Evolutionary conservation across 257 asterid genomes (phyloP).

Genomic region (Solanum rostratum): DNA sequence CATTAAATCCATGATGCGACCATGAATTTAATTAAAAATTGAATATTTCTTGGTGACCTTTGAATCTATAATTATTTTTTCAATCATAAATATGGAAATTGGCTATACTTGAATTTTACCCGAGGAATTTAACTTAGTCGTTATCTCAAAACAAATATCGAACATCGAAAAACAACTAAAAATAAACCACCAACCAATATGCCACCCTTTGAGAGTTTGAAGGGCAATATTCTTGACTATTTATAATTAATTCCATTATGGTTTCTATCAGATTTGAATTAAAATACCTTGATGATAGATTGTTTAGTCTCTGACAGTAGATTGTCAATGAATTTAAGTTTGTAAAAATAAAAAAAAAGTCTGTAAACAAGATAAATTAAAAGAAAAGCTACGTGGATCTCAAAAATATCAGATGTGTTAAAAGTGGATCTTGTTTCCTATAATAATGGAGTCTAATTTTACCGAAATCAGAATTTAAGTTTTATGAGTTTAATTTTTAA

Average conservation of each 20-base stretch:
- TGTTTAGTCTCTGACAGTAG: not conserved
- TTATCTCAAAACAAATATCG: not conserved
- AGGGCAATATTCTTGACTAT: not conserved
- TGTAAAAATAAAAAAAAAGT: not conserved
- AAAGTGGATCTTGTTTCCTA: not conserved
- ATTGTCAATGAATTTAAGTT: not conserved
- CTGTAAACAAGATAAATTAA: not conserved
- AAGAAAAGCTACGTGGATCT: not conserved
- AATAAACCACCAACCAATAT: not conserved
- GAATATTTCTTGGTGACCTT: too few species aligned
- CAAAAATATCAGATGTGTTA: not conserved
- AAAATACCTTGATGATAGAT: not conserved
- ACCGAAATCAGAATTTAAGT: not conserved
- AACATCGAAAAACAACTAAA: fast-evolving
- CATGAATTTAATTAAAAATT: too few species aligned
- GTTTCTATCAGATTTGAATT: not conserved
- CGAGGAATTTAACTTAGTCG: not conserved
- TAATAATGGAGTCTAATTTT: not conserved
- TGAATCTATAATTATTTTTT: too few species aligned
- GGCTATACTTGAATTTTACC: not conserved
- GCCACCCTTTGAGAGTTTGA: not conserved
- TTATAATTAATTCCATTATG: not conserved
- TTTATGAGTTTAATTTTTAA: too few species aligned
- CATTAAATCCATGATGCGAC: too few species aligned
- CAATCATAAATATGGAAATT: not conserved